Base-by-base conservation (phyloP, 78 protist genomes). In the Bigelowiella natans region DNA sequence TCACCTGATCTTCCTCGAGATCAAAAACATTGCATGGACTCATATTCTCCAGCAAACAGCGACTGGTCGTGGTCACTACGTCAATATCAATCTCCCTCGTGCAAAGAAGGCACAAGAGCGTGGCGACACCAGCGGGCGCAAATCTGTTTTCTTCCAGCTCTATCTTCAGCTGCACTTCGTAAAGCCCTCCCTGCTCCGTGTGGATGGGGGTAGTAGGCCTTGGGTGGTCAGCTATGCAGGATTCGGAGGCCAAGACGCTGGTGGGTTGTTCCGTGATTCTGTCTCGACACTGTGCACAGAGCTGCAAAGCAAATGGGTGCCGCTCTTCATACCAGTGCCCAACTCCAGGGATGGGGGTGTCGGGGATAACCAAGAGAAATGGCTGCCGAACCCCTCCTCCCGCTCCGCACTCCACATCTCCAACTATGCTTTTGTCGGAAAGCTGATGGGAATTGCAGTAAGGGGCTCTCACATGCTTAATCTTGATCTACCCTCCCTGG, bases 221-320 rank as follows among this genome's bases (percentile, higher is more conserved):
- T 85, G 87, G 87, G 87, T 37, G 18, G 87, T 85, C 87, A 28
- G 38, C 11, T 85, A 85, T 37, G 37, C 7, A 11, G 87, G 87
- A 11, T 34, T 37, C 36, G 87, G 87, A 85, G 87, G 87, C 87
- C 36, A 51, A 38, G 94, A 92, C 39, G 31, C n/a, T 30, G 94
- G 94, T 31, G 94, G 94, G n/a, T 88, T 87, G 37, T 92, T 37
- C 90, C 94, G 94, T 51, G 94, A 92, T 38, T 40, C 91, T 26
- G 3, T 92, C 51, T 1, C 86, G 26, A 86, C 73, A 0, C 28
- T 89, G 0, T 89, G 88, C 36, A 39, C 88, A 7, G 94, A 92
- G 89, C 88, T 93, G 31, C 93, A 88, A 51, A 39, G 90, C 29
- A 40, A 0, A 28, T 26, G 1, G 73, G n/a, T 63, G 90, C 84